phyloP scores from a whole-genome alignment of 441 rosid genomes.

The Bruguiera hainesii region DNA sequence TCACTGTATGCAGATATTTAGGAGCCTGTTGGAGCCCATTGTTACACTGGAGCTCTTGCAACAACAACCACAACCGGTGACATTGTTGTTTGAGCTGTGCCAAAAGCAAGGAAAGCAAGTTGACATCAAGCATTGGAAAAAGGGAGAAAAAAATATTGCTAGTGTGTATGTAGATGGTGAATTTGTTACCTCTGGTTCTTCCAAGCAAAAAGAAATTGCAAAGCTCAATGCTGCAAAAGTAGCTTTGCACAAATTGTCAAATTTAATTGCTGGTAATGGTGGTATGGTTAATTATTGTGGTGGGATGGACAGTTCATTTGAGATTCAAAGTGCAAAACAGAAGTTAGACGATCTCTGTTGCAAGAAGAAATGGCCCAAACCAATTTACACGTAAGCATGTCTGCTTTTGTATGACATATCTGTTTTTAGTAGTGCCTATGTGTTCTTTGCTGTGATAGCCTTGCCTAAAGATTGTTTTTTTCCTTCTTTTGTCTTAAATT shows the following conservation, averaged over 20 bases:
- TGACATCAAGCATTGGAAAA: conserved; percentile 38
- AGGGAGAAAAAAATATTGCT: conserved; percentile 33
- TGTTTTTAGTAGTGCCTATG: neutral
- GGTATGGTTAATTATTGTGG: conserved; percentile 6
- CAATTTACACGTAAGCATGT: conserved; percentile 48
- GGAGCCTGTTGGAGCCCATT: conserved; percentile 68
- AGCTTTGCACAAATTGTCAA: conserved; percentile 47
- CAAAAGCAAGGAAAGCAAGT: conserved; percentile 59
- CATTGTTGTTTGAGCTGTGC: conserved; percentile 53
- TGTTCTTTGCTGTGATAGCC: neutral
- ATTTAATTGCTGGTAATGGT: conserved; percentile 18
- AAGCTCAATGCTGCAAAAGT: conserved; percentile 56
- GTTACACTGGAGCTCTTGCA: conserved; percentile 49
- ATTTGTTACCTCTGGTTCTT: conserved; percentile 46
- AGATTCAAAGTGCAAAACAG: conserved; percentile 54
- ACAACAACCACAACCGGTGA: conserved; percentile 69
- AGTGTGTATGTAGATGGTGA: conserved; percentile 48
- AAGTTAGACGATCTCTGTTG: conserved; percentile 51
- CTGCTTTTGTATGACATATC: neutral
- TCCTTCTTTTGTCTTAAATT: no score
- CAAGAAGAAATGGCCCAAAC: conserved; percentile 67
- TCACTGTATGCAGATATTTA: conserved; percentile 43
- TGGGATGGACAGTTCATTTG: conserved; percentile 27
- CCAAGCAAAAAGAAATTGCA: conserved; percentile 58
- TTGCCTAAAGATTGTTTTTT: neutral